These are phyloP conservation scores for Ilyonectria destructans DNA, from an alignment of 2,329 filamentous ascomycete species.

Conservation along the genomic window DNA sequence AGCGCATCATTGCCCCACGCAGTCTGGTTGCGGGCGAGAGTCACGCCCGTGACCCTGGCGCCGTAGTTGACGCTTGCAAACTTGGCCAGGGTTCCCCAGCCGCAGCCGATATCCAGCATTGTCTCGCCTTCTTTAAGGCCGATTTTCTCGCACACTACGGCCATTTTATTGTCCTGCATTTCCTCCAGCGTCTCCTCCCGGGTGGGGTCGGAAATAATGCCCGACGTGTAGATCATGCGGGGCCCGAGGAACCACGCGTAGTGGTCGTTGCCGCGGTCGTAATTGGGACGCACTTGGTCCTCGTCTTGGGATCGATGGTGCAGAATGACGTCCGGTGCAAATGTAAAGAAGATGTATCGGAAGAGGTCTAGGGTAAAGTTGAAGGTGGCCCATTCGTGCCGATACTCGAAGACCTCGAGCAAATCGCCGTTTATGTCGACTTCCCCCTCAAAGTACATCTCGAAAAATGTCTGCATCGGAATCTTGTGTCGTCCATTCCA, in stretches of 20 bases:
- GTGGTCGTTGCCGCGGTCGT: conserved; percentile 96
- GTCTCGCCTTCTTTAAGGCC: conserved; percentile 83
- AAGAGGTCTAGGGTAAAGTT: conserved; percentile 87
- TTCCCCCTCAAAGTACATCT: conserved; percentile 93
- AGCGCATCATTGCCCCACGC: conserved; percentile 94
- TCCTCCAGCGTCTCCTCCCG: conserved; percentile 92
- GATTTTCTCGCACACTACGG: conserved; percentile 95
- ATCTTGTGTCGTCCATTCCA: conserved; percentile 85
- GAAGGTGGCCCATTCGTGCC: conserved; percentile 96
- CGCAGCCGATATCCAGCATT: conserved; percentile 93
- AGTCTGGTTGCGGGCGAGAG: conserved; percentile 93
- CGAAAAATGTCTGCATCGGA: conserved; percentile 90
- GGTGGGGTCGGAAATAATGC: conserved; percentile 88
- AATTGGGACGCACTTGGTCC: conserved; percentile 95
- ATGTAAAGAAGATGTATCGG: conserved; percentile 86
- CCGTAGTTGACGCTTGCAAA: conserved; percentile 93
- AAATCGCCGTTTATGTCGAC: conserved; percentile 94
- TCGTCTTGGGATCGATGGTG: conserved; percentile 93
- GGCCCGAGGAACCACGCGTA: conserved; percentile 97
- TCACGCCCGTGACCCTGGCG: conserved; percentile 86
- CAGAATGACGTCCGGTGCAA: conserved; percentile 89
- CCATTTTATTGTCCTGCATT: conserved; percentile 96
- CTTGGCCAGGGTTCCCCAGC: conserved; percentile 93
- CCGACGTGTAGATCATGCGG: conserved; percentile 97
- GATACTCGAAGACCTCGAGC: conserved; percentile 88